These are phyloP conservation scores for Lactuca sativa DNA, from an alignment of 129 eudicot genomes.

Conservation along the genomic window DNA sequence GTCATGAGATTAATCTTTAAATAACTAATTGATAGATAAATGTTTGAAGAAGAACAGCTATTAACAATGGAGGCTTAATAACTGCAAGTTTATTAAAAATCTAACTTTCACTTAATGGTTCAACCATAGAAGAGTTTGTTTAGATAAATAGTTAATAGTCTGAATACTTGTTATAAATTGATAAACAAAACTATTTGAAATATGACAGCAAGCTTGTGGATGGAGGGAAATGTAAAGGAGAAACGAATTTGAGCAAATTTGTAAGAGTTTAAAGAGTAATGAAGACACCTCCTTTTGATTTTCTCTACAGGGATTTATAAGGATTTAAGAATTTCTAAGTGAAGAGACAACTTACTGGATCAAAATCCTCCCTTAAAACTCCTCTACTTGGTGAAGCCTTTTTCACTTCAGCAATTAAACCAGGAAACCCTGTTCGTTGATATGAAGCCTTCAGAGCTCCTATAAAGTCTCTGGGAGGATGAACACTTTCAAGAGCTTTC, in stretches of 20 bases:
- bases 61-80: background rate
- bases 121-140: background rate
- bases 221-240: no score
- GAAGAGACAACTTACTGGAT: constrained; percentile 65
- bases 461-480: constrained; percentile 71
- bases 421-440: constrained; percentile 78
- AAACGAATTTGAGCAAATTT: no score
- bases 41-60: background rate
- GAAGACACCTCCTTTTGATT: no score
- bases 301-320: no score
- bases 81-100: background rate
- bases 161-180: background rate
- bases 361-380: constrained; percentile 77
- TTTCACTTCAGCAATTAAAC: constrained; percentile 94
- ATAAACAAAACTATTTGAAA: background rate
- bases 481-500: constrained; percentile 46
- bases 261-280: no score
- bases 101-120: background rate
- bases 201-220: no score
- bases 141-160: no score
- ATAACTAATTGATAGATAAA: background rate
- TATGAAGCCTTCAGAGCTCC: constrained; percentile 79
- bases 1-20: constrained; percentile 24
- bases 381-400: constrained; percentile 99
- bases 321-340: background rate